Evolutionary conservation across 495 filamentous ascomycete genomes (phyloP), one percentile per base, ranked within the genome.

Genomic region (Talaromyces stipitatus): DNA sequence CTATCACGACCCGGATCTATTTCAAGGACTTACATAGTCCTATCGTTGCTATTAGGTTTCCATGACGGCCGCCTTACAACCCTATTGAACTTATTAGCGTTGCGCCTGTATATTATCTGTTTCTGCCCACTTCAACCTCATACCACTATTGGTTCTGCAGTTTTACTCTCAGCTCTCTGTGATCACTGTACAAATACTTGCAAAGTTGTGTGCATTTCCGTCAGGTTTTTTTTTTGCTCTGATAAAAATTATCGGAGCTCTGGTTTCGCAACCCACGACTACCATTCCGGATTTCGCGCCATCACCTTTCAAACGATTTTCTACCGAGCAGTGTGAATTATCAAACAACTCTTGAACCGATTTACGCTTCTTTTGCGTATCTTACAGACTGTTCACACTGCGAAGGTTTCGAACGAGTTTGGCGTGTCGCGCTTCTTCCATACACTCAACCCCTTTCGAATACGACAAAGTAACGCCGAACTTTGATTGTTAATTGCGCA

Each of bases 81-180:
- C 24, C 48, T 18, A 12, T 36, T 47, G 24, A 27, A 58, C 18
- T 46, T 38, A 30, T 38, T 53, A 47, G 28, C 56, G 32, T 43
- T 38, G 14, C 33, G 12, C 48, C 33, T 58, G 56, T 58, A 58
- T 43, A 58, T 58, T 58, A 58, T 30, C 32, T 56, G 26, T 26
- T 51, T 27, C 27, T 51, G 27, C 48, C 48, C 27, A 29, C 27
- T 28, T 16, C 24, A 30, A 20, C 24, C 48, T 51, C 48, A 51
- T 51, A 30, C 27, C 12, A 26, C 48, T 4, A 28, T 30, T 30
- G 48, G n/a, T 18, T 30, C 30, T 30, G 48, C 48, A 30, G 27
- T 30, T 47, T 30, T 28, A 51, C 22, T 51, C n/a, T 51, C 48
- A 23, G n/a, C 24, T 51, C 22, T 18, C 27, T 51, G 24, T 12